phyloP scores from a whole-genome alignment of 768 basidiomycete species.

The Boletus barrowsii region DNA sequence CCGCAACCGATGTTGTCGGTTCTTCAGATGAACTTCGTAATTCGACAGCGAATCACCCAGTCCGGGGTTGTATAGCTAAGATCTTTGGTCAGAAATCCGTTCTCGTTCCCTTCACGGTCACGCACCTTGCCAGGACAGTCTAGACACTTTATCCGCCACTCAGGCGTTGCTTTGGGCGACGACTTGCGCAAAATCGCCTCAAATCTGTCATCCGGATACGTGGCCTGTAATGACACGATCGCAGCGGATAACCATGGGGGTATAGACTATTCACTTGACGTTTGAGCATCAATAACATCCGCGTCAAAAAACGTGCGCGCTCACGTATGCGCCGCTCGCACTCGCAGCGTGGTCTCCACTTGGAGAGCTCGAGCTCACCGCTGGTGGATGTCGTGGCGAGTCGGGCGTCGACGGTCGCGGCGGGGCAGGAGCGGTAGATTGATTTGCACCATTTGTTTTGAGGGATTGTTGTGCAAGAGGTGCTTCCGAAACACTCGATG shows the following conservation, averaged over 20 bases:
- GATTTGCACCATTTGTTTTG: conserved; percentile 53
- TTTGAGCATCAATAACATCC: conserved; percentile 33
- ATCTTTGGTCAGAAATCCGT: background rate
- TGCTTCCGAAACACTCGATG: conserved; percentile 70
- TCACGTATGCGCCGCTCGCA: conserved; percentile 26
- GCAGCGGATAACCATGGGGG: conserved; percentile 73
- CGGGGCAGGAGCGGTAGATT: conserved; percentile 17
- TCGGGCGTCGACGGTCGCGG: conserved; percentile 24
- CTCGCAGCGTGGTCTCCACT: conserved; percentile 9
- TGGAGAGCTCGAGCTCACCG: conserved; percentile 19
- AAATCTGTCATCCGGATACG: conserved; percentile 81
- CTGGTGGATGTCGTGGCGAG: conserved; percentile 18
- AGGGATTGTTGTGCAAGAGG: conserved; percentile 63
- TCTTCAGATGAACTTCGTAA: conserved; percentile 91
- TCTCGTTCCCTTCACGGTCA: background rate
- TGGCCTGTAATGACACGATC: conserved; percentile 62
- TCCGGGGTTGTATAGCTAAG: conserved; percentile 85
- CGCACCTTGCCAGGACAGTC: conserved; percentile 91
- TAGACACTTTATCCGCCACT: conserved; percentile 89
- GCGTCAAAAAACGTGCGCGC: conserved; percentile 16
- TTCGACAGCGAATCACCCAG: conserved; percentile 83
- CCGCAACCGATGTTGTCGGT: conserved; percentile 72
- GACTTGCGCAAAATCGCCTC: conserved; percentile 68
- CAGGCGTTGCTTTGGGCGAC: conserved; percentile 52
- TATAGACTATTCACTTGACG: conserved; percentile 36